Evolutionary conservation across 1,139 yeast species (phyloP).

Genomic region (Sugiyamaella castrensis): DNA sequence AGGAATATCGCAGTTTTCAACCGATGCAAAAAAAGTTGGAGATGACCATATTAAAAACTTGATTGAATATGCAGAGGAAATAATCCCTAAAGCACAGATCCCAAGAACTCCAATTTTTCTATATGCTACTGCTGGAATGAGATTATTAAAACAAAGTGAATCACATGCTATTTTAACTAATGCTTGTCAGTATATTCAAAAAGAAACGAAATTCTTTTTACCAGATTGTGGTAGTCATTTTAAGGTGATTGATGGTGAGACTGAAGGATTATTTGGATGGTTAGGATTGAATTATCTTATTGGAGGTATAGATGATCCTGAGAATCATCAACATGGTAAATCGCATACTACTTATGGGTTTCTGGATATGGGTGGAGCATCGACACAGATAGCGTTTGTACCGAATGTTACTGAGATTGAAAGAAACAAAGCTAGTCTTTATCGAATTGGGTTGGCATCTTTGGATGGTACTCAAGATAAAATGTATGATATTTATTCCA

Average conservation of each 20-base stretch:
- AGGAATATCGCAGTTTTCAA: constrained; percentile 59
- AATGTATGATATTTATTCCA: constrained; percentile 53
- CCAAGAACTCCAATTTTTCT: constrained; percentile 71
- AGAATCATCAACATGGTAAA: constrained; percentile 49
- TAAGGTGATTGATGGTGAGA: constrained; percentile 69
- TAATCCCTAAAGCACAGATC: constrained; percentile 65
- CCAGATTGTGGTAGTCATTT: constrained; percentile 54
- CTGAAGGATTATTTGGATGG: constrained; percentile 85
- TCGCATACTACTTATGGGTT: constrained; percentile 66
- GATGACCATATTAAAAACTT: constrained; percentile 54
- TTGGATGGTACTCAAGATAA: constrained; percentile 34
- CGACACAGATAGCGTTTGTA: constrained; percentile 78
- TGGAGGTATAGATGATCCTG: constrained; percentile 53
- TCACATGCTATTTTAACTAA: constrained; percentile 51
- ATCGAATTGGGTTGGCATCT: constrained; percentile 48
- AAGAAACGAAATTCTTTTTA: constrained; percentile 55
- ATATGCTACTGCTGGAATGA: constrained; percentile 80
- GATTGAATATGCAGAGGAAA: constrained; percentile 50
- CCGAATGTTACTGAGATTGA: constrained; percentile 57
- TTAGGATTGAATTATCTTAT: constrained; percentile 67
- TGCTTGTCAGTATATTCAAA: constrained; percentile 55
- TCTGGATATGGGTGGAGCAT: constrained; percentile 86
- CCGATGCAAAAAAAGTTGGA: constrained; percentile 52
- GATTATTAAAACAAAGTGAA: constrained; percentile 55
- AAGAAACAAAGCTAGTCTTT: constrained; percentile 55